Base-by-base conservation (phyloP, 176 grass and related monocot genomes). In the Rhipidocladum racemiflorum region DNA sequence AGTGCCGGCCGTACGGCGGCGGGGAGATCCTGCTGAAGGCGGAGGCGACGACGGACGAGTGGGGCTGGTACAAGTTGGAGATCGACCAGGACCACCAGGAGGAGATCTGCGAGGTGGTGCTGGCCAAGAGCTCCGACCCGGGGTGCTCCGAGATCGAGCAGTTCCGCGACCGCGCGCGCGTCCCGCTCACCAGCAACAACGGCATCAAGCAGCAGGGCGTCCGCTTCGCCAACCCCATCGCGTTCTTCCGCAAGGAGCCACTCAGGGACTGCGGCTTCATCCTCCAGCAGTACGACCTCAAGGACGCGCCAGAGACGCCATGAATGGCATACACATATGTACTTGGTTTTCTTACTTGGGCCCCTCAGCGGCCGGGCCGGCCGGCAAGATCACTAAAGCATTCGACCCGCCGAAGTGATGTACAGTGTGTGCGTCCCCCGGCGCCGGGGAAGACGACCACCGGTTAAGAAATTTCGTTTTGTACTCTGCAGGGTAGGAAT, bases 101-200 rank as follows among this genome's bases (percentile, higher is more conserved):
- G 16, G 90, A 94, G 66, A 94, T 89, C 81, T 97, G 95, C 83
- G 88, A 91, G 86, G 90, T 91, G 78, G 75, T 89, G 35, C 84
- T 96, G 35, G 68, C 54, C 14, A 71, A 89, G 71, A 96, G 93
- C 90, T 14, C 86, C 64, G 81, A 85, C 82, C 13, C 86, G 1
- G 12, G 23, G 11, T 91, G 92, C 84, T 61, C 77, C 10, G 89
- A 89, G 81, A 72, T 85, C 53, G 75, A 81, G 77, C 28, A 65
- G 46, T 70, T 75, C 53, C 83, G 89, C 59, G 89, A 89, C 84
- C 89, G 87, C 38, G 71, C 89, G 0, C 87, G 84, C 70, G 67
- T 76, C 14, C 70, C 85, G 56, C 92, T 94, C 60, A 83, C 87
- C 78, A 14, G 43, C 39, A 90, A 94, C 85, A 83, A 84, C 17